Evolutionary conservation across 2,329 filamentous ascomycete species (phyloP).

Genomic region (Sclerotinia trifoliorum): DNA sequence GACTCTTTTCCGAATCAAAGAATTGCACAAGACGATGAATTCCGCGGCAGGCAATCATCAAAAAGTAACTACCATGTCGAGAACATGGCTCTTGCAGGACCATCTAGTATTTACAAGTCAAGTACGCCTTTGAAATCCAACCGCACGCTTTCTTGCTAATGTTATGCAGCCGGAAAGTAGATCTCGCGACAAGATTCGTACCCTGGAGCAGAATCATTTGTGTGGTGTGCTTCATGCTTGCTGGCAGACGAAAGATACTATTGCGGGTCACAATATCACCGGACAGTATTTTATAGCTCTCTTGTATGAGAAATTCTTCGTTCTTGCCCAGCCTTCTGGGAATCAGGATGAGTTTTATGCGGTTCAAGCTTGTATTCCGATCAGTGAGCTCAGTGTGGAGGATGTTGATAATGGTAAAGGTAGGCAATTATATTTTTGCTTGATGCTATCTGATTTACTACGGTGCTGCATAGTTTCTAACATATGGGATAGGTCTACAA

Average conservation of each 20-base stretch:
- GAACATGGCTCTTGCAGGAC: conserved; percentile 82
- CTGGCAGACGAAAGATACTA: conserved; percentile 68
- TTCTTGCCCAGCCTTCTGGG: conserved; percentile 64
- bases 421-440: conserved; percentile 35
- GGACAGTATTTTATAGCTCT: conserved; percentile 84
- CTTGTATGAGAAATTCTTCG: conserved; percentile 76
- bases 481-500: conserved; percentile 63
- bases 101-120: conserved; percentile 72
- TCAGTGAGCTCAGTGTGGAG: conserved; percentile 66
- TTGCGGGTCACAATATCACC: conserved; percentile 65
- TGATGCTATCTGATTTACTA: not conserved
- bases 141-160: not conserved
- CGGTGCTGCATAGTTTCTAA: not conserved
- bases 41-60: conserved; percentile 74
- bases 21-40: conserved; percentile 78
- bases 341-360: conserved; percentile 67
- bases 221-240: conserved; percentile 83
- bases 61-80: conserved; percentile 69
- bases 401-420: conserved; percentile 74
- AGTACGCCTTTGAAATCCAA: conserved; percentile 47
- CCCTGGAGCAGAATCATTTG: conserved; percentile 75
- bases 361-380: conserved; percentile 70
- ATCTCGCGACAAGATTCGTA: conserved; percentile 66
- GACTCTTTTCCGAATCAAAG: conserved; percentile 67
- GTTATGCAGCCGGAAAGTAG: conserved; percentile 46